A percentile compares a stretch with the other conserved stretches of the same genome.
phyloP scores from a whole-genome alignment of 1,284 basidiomycete genomes.

The Ceratorhiza oryzae-sativae region DNA sequence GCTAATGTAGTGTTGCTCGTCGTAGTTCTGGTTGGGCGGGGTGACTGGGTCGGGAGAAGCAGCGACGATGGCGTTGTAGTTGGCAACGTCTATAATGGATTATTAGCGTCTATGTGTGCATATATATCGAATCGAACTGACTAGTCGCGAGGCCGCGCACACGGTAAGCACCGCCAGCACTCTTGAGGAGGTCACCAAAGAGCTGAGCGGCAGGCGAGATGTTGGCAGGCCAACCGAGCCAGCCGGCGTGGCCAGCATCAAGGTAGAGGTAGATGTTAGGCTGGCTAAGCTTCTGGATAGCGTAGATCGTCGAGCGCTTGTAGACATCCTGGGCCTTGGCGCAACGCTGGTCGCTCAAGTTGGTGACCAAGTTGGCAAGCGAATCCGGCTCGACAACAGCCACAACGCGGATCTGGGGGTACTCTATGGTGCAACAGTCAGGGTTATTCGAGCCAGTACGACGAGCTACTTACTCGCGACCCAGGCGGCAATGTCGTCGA shows the following conservation, averaged over 20 bases:
- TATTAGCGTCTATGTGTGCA: not conserved
- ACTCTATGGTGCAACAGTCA: conserved; percentile 52
- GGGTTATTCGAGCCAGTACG: not conserved
- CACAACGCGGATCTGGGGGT: conserved; percentile 66
- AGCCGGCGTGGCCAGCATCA: conserved; percentile 69
- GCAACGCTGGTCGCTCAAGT: conserved; percentile 65
- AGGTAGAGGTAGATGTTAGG: conserved; percentile 51
- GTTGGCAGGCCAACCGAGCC: conserved; percentile 73
- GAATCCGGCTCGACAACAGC: conserved; percentile 72
- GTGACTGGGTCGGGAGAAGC: conserved; percentile 65
- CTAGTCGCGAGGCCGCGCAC: conserved; percentile 67
- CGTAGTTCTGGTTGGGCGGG: conserved; percentile 64
- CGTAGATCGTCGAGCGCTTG: conserved; percentile 62
- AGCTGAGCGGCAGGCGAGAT: conserved; percentile 63
- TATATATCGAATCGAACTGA: not conserved
- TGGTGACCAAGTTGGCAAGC: conserved; percentile 67
- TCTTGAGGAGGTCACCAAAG: conserved; percentile 60
- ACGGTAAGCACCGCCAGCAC: conserved; percentile 60
- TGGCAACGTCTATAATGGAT: conserved; percentile 58
- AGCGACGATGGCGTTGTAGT: conserved; percentile 66
- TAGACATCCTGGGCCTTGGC: conserved; percentile 61
- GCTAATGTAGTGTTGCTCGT: conserved; percentile 67
- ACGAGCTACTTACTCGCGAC: conserved; percentile 56
- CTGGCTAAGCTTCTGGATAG: conserved; percentile 61
- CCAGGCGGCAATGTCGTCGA: conserved; percentile 65